A percentile compares a stretch with the other conserved stretches of the same genome.
Evolutionary conservation across 805 yeast species (phyloP).

Genomic region (Metahyphopichia silvanorum): DNA sequence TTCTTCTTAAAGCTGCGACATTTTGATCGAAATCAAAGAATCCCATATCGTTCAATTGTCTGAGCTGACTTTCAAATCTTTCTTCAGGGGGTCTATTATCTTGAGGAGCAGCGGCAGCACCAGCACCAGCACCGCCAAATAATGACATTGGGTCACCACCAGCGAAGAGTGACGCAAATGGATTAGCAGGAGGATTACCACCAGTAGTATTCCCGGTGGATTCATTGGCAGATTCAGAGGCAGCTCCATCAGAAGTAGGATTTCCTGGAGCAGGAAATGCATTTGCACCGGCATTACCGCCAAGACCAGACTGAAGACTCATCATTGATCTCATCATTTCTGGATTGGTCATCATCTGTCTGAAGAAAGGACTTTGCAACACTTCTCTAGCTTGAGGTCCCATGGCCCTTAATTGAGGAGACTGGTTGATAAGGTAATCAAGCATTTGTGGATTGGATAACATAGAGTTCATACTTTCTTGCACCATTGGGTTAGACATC

Average conservation of each 20-base stretch:
- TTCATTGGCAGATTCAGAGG: conserved; percentile 1
- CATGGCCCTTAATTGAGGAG: conserved; percentile 80
- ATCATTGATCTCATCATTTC: conserved; percentile 80
- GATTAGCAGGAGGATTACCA: conserved; percentile 27
- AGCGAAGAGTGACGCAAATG: conserved; percentile 38
- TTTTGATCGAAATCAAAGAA: conserved; percentile 91
- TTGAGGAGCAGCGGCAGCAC: conserved; percentile 21
- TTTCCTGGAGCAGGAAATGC: conserved; percentile 39
- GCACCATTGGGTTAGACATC: conserved; percentile 80
- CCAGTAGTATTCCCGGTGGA: conserved; percentile 6
- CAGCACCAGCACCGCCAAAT: conserved; percentile 42
- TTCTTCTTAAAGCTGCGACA: conserved; percentile 86
- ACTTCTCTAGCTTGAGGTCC: conserved; percentile 87
- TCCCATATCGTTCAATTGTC: conserved; percentile 50
- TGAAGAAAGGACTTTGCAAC: conserved; percentile 78
- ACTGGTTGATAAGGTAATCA: conserved; percentile 74
- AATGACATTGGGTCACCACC: conserved; percentile 51
- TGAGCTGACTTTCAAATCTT: conserved; percentile 39
- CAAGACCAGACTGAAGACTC: conserved; percentile 50
- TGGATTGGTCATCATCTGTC: conserved; percentile 72
- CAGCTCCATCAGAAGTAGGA: conserved; percentile 19
- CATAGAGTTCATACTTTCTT: conserved; percentile 79
- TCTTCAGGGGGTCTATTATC: conserved; percentile 47
- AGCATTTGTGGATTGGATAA: conserved; percentile 85
- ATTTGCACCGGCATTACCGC: conserved; percentile 9